A percentile compares a stretch with the other conserved stretches of the same genome.
Evolutionary conservation across 495 filamentous ascomycete species (phyloP).

Genomic region (Halenospora varia): DNA sequence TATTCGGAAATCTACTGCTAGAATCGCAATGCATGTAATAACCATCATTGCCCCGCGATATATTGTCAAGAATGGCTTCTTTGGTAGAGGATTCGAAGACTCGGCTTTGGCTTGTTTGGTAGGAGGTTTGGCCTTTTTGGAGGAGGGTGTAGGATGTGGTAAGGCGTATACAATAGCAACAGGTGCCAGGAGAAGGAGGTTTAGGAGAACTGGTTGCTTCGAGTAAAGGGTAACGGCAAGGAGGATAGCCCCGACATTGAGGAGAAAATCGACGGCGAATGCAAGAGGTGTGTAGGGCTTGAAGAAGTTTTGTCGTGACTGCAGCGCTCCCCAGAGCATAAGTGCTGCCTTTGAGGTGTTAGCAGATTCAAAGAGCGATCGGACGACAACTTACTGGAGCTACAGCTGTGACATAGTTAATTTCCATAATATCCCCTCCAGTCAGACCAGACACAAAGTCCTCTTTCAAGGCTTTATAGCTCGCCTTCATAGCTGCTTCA

Average conservation of each 20-base stretch:
- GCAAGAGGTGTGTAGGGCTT: conserved; percentile 62
- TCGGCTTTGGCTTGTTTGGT: conserved; percentile 32
- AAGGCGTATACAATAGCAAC: conserved; percentile 15
- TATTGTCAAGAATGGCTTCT: conserved; percentile 85
- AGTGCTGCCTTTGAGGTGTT: conserved; percentile 59
- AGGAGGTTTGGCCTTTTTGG: conserved; percentile 52
- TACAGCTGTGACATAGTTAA: conserved; percentile 78
- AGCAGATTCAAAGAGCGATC: conserved; percentile 7
- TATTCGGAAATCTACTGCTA: conserved; percentile 93
- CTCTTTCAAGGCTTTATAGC: conserved; percentile 88
- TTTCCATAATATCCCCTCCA: conserved; percentile 80
- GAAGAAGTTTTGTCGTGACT: conserved; percentile 85
- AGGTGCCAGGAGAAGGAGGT: conserved; percentile 67
- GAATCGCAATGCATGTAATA: conserved; percentile 85
- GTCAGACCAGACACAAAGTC: conserved; percentile 90
- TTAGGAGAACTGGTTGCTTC: conserved; percentile 66
- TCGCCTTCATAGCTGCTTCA: conserved; percentile 31
- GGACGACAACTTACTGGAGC: conserved; percentile 65
- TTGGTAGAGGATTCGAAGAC: conserved; percentile 55
- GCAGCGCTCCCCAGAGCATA: conserved; percentile 84
- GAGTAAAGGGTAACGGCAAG: conserved; percentile 88
- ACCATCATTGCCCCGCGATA: conserved; percentile 91
- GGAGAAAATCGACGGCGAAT: conserved; percentile 74
- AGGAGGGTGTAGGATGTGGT: conserved; percentile 39
- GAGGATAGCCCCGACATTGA: conserved; percentile 77